Percentiles rank a stretch among this genome's conserved stretches.
phyloP scores from a whole-genome alignment of 176 grass and related monocot genomes.

The Poa annua region DNA sequence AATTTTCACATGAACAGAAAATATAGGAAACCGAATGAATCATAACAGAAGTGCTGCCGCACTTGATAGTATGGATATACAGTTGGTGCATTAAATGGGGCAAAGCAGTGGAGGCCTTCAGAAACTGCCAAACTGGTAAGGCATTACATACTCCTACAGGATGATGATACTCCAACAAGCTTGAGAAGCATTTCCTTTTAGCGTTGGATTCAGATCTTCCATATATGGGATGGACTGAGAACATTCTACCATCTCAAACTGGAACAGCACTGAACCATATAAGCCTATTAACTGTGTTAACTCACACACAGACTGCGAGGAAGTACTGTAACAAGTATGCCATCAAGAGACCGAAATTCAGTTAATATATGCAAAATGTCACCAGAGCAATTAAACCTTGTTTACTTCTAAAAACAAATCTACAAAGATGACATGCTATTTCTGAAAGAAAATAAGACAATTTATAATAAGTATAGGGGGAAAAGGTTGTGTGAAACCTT shows the following conservation, averaged over 20 bases:
- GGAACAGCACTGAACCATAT: constrained; percentile 6
- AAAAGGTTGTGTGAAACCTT: constrained; percentile 5
- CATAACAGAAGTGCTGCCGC: constrained; percentile 11
- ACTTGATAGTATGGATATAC: constrained; percentile 11
- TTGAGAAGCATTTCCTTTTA: constrained; percentile 22
- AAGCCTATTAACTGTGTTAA: constrained; percentile 26
- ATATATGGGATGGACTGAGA: constrained; percentile 8
- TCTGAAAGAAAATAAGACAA: constrained; percentile 15
- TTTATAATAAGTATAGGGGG: not conserved
- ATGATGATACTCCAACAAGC: constrained; percentile 19
- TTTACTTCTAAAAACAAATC: constrained; percentile 28
- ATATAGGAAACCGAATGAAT: constrained; percentile 24
- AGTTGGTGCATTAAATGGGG: constrained; percentile 14
- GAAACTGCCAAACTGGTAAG: not conserved
- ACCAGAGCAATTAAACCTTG: constrained; percentile 10
- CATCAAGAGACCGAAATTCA: constrained; percentile 32
- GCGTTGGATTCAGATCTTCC: constrained; percentile 5
- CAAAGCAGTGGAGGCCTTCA: not conserved
- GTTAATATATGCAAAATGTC: constrained; percentile 21
- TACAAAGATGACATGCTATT: constrained; percentile 13
- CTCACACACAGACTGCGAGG: constrained; percentile 12
- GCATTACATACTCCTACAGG: constrained; percentile 29
- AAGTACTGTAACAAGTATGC: constrained; percentile 12
- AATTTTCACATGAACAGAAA: constrained; percentile 24
- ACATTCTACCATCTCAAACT: constrained; percentile 29